Evolutionary conservation across 805 yeast genomes (phyloP).

Genomic region (Millerozyma acaciae): DNA sequence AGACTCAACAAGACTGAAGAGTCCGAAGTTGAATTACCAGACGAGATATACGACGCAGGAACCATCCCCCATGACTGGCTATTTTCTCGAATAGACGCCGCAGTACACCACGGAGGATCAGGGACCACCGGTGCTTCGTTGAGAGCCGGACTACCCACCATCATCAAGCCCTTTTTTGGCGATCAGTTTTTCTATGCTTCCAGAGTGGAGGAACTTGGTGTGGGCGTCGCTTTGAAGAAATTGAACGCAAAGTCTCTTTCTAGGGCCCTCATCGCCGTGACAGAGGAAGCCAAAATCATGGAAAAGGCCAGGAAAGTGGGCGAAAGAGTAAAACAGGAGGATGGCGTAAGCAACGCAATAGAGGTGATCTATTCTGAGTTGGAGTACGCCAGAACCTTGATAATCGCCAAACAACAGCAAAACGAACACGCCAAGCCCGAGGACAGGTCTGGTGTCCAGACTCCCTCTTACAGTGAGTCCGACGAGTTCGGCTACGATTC

Average conservation of each 20-base stretch:
- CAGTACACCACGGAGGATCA: constrained; percentile 96
- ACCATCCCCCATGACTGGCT: constrained; percentile 92
- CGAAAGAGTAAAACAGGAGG: constrained; percentile 59
- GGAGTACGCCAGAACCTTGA: constrained; percentile 67
- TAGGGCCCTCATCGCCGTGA: constrained; percentile 65
- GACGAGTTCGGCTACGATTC: constrained; percentile 3
- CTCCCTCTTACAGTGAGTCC: constrained; percentile 17
- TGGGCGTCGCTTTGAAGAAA: constrained; percentile 67
- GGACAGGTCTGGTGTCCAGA: constrained; percentile 22
- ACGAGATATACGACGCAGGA: constrained; percentile 65
- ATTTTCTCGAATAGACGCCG: constrained; percentile 84
- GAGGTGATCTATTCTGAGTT: constrained; percentile 73
- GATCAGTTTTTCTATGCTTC: constrained; percentile 92
- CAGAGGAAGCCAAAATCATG: constrained; percentile 62
- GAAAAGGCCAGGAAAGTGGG: constrained; percentile 65
- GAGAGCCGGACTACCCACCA: constrained; percentile 81
- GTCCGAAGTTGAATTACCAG: constrained; percentile 52
- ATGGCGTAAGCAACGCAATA: constrained; percentile 78
- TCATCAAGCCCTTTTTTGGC: constrained; percentile 92
- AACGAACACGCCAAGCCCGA: constrained; percentile 23
- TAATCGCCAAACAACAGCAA: constrained; percentile 41
- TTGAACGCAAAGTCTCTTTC: constrained; percentile 61
- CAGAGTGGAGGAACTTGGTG: constrained; percentile 85
- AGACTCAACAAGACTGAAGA: constrained; percentile 37
- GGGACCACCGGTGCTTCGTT: constrained; percentile 94